These are phyloP conservation scores for Bretziella fagacearum DNA, from an alignment of 2,329 filamentous ascomycete genomes.

Conservation along the genomic window DNA sequence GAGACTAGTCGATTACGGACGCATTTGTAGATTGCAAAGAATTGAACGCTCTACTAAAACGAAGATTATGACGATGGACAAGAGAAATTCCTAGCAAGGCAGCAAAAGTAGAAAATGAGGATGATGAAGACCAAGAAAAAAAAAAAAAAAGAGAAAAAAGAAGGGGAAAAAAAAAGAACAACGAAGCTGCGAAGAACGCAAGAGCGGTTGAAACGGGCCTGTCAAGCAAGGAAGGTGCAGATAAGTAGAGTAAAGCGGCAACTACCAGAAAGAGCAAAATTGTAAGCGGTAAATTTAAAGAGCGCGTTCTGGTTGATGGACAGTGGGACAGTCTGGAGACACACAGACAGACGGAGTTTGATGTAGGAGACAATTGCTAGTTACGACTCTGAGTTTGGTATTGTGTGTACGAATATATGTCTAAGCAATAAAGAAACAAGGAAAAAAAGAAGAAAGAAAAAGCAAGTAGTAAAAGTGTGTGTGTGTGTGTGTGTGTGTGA, in stretches of 20 bases:
- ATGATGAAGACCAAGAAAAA: not conserved
- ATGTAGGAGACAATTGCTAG: not conserved
- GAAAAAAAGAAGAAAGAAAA: not conserved
- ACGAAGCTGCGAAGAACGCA: not conserved
- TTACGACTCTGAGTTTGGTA: too few relatives aligned
- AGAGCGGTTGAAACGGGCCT: not conserved
- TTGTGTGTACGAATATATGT: too few relatives aligned
- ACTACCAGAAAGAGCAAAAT: not conserved
- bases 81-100: not conserved
- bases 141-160: not conserved
- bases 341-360: too few relatives aligned
- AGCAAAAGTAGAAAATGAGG: not conserved
- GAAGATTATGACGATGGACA: too few relatives aligned
- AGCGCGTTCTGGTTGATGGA: not conserved
- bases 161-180: too few relatives aligned
- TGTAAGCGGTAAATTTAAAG: not conserved
- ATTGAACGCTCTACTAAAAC: too few relatives aligned
- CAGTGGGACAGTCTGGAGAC: not conserved
- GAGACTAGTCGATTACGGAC: too few relatives aligned
- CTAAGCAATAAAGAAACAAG: not conserved
- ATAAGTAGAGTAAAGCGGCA: not conserved
- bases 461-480: not conserved
- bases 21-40: too few relatives aligned
- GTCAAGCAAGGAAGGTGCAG: slow-evolving; percentile 2
- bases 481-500: not conserved